Evolutionary conservation across 2,329 filamentous ascomycete genomes (phyloP).

Genomic region (Alternaria incomplexa): DNA sequence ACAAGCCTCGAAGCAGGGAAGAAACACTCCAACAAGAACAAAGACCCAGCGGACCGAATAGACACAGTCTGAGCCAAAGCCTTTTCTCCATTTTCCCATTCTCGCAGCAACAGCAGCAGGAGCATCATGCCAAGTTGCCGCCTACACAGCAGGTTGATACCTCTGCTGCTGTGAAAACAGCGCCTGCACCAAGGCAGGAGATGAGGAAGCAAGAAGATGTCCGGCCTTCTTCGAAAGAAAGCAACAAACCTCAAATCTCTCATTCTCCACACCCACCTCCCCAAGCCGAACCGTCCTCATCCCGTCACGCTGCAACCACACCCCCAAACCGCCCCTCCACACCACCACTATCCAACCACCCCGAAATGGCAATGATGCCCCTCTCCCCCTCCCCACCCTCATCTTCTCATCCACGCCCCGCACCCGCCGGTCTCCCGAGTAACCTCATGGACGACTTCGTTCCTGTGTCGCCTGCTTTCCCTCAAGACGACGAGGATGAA

Average conservation of each 20-base stretch:
- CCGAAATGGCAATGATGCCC: conserved; percentile 45
- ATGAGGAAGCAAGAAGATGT: neutral
- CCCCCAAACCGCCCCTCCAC: conserved; percentile 2
- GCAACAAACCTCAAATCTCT: neutral
- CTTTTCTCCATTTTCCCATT: conserved; percentile 47
- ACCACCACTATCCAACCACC: conserved; percentile 20
- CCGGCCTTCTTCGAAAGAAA: conserved; percentile 2
- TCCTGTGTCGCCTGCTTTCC: conserved; percentile 29
- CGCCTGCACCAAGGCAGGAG: neutral
- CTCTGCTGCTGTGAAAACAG: neutral
- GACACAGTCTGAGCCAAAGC: conserved; percentile 43
- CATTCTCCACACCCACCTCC: neutral
- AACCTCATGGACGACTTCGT: conserved; percentile 46
- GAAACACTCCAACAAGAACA: conserved; percentile 11
- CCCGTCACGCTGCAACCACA: conserved; percentile 8
- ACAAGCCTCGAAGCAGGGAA: conserved; percentile 7
- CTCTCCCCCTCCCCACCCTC: conserved; percentile 30
- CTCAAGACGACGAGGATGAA: conserved; percentile 29
- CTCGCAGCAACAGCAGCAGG: conserved; percentile 39
- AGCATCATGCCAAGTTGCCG: conserved; percentile 38
- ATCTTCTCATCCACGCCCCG: conserved; percentile 9
- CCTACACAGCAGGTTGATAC: conserved; percentile 26
- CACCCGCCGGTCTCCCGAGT: conserved; percentile 36
- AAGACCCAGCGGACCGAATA: conserved; percentile 31
- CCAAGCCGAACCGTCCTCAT: neutral